These are phyloP conservation scores for Pseudocercospora pini-densiflorae DNA, from an alignment of 2,329 filamentous ascomycete species.

Conservation along the genomic window DNA sequence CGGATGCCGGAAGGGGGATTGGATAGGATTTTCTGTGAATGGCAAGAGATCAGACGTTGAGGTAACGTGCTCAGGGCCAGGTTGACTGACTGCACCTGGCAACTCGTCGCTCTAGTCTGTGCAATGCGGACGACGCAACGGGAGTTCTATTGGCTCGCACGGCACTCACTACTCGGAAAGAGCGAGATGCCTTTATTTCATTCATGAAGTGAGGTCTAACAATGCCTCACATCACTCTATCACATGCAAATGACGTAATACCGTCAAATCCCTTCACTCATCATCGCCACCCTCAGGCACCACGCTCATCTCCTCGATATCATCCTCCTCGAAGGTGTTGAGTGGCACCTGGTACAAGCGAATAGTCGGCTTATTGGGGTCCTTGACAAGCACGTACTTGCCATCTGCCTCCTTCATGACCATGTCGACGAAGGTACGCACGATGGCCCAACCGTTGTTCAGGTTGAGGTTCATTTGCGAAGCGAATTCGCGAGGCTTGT, in stretches of 20 bases:
- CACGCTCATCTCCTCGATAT: conserved; percentile 71
- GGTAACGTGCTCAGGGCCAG: neutral
- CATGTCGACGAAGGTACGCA: conserved; percentile 97
- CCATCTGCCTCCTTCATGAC: conserved; percentile 70
- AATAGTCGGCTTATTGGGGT: conserved; percentile 96
- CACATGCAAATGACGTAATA: conserved; percentile 1
- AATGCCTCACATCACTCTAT: neutral
- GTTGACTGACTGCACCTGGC: neutral
- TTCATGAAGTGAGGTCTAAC: neutral
- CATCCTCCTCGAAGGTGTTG: conserved; percentile 88
- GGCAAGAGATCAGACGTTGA: too few relatives aligned
- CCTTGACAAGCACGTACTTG: conserved; percentile 80
- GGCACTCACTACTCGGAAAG: neutral
- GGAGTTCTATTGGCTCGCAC: neutral
- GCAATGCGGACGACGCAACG: neutral
- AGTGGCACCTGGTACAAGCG: conserved; percentile 89
- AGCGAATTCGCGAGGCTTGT: conserved; percentile 97
- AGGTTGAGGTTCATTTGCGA: conserved; percentile 97
- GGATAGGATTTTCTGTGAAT: too few relatives aligned
- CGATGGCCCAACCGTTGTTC: conserved; percentile 98
- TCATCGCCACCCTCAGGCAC: conserved; percentile 60
- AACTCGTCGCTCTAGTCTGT: neutral
- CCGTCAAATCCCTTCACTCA: conserved; percentile 46
- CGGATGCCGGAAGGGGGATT: too few relatives aligned
- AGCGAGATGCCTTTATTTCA: neutral